These are phyloP conservation scores for Setaria viridis DNA, from an alignment of 202 grass and related monocot species.

Conservation along the genomic window DNA sequence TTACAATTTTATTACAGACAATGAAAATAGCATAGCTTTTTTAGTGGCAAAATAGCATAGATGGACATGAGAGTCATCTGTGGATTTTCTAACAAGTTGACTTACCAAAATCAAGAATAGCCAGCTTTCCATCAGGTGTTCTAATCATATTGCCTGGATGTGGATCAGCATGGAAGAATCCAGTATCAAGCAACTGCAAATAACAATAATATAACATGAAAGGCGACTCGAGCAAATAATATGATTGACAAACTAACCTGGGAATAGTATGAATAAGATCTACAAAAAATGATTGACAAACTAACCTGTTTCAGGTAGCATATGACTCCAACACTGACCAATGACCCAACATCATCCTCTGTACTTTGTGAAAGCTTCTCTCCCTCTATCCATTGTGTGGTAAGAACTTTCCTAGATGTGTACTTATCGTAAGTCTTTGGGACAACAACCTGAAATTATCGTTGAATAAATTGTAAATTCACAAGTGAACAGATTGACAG, in stretches of 20 bases:
- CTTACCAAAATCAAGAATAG: conserved; percentile 99
- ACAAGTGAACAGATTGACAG: background rate
- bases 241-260: background rate
- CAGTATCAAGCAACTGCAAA: conserved; percentile 96
- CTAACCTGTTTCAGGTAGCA: conserved; percentile 98
- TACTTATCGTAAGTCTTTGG: conserved; percentile 90
- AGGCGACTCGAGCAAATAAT: background rate
- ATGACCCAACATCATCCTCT: conserved; percentile 87
- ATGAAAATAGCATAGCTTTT: background rate
- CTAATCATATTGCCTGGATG: conserved; percentile 99
- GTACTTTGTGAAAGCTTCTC: conserved; percentile 97
- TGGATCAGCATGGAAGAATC: conserved; percentile 98
- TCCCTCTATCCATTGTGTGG: conserved; percentile 88
- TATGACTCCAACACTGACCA: conserved; percentile 97
- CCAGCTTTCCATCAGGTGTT: conserved; percentile 93
- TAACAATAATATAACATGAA: conserved; percentile 38
- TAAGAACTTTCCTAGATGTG: conserved; percentile 97
- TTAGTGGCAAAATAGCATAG: background rate
- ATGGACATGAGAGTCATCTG: background rate
- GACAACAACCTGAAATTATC: conserved; percentile 73
- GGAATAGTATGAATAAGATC: conserved; percentile 20
- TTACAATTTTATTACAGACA: conserved; percentile 35
- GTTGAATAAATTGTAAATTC: conserved; percentile 41
- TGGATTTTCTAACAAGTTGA: conserved; percentile 13
- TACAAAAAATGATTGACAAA: background rate